Evolutionary conservation across 768 basidiomycete genomes (phyloP).

Genomic region (Bullera alba): DNA sequence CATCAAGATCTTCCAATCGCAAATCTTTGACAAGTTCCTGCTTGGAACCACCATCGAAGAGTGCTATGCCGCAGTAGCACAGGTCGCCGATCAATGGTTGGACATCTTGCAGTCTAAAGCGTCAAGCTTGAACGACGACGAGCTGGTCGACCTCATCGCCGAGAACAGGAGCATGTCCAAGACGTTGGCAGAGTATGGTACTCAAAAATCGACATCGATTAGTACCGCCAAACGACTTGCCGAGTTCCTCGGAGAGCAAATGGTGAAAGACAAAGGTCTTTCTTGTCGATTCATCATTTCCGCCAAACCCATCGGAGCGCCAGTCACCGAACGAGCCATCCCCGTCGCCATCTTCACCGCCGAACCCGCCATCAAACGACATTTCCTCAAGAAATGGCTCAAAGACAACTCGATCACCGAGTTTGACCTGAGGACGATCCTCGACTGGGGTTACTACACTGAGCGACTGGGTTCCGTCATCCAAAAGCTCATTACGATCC

Average conservation of each 20-base stretch:
- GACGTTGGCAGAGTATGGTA: slow-evolving; percentile 90
- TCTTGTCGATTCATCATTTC: slow-evolving; percentile 99
- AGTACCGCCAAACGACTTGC: slow-evolving; percentile 89
- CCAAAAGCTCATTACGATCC: slow-evolving; percentile 97
- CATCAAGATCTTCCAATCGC: slow-evolving; percentile 98
- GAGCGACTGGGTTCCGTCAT: slow-evolving; percentile 95
- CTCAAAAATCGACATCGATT: slow-evolving; percentile 97
- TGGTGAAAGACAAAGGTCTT: slow-evolving; percentile 99
- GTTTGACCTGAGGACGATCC: slow-evolving; percentile 86
- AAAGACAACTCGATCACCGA: slow-evolving; percentile 79
- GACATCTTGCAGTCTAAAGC: slow-evolving; percentile 87
- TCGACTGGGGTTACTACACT: slow-evolving; percentile 98
- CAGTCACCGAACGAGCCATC: slow-evolving; percentile 93
- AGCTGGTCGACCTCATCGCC: slow-evolving; percentile 93
- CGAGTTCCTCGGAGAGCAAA: slow-evolving; percentile 93
- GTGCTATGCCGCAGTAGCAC: slow-evolving; percentile 88
- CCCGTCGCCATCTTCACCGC: slow-evolving; percentile 97
- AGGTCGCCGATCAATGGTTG: slow-evolving; percentile 92
- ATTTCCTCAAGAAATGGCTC: slow-evolving; percentile 90
- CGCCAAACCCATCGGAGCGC: slow-evolving; percentile 79
- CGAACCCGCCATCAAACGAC: slow-evolving; percentile 80
- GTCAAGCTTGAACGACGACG: slow-evolving; percentile 76
- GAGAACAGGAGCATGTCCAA: slow-evolving; percentile 98
- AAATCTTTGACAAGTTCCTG: slow-evolving; percentile 95
- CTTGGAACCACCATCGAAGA: slow-evolving; percentile 88